Percentiles rank a stretch among this genome's conserved stretches.
Conservation (phyloP, 495 filamentous ascomycete genomes). For the Lentithecium fluviatile region DNA sequence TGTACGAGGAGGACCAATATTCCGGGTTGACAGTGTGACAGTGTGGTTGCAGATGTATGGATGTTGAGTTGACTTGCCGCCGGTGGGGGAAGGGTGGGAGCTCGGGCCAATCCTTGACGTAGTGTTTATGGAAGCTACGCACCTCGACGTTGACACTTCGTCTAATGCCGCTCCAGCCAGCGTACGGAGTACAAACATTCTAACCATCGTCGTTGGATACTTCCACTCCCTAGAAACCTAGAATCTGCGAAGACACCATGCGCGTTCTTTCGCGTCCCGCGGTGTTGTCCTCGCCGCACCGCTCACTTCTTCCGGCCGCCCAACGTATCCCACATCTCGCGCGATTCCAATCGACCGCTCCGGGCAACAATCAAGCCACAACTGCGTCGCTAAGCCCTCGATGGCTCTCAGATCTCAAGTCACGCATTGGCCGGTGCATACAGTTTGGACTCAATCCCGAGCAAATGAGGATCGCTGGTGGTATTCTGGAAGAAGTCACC, state of each 20-base stretch:
- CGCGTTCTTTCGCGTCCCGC: neutral
- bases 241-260: neutral
- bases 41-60: no score
- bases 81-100: neutral
- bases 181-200: no score
- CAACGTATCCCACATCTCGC: constrained; percentile 1
- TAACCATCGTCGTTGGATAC: no score
- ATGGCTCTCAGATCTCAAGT: constrained; percentile 76
- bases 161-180: no score
- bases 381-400: constrained; percentile 46
- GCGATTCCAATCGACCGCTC: constrained; percentile 13
- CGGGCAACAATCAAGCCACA: constrained; percentile 7
- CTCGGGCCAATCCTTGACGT: constrained; percentile 1
- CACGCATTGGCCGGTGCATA: constrained; percentile 78
- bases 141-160: neutral
- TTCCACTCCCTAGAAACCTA: no score
- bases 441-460: constrained; percentile 65
- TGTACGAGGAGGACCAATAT: no score
- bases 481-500: constrained; percentile 60
- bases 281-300: neutral
- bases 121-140: neutral
- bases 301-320: neutral
- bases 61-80: neutral
- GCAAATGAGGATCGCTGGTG: constrained; percentile 63
- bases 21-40: no score